Evolutionary conservation across 1,284 basidiomycete species (phyloP), one percentile per base, ranked within the genome.

Genomic region (Sparassis latifolia): DNA sequence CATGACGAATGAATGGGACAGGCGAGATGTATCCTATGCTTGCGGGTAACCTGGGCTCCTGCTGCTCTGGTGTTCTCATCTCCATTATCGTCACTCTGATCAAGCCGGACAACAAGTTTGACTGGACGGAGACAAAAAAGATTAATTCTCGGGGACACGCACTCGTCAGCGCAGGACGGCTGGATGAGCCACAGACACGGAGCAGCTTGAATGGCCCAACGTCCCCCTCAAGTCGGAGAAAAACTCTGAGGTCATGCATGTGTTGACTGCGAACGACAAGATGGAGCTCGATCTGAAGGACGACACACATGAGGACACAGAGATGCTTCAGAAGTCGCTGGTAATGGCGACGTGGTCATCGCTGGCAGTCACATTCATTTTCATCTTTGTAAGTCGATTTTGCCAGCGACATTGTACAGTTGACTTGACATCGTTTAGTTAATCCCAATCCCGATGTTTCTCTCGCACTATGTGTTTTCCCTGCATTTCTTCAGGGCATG

Each of bases 391-490:
- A 40, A 47, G 46, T 31, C 20, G 28, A 10, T 5, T 9, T 5
- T 27, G 33, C 44, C 12, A 5, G 5, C 5, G 10, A 35, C 27
- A 5, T 5, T 7, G 30, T 27, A 33, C 32, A 32, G 7, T 33
- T 10, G 43, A 5, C 32, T 9, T 7, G 6, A 32, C 29, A 28
- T 49, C 33, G 3, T 32, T 9, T 6, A 49, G 44, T 44, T 52
- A 5, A 52, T 52, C 10, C 51, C 51, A 2, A 45, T 52, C 12
- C 51, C 51, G 32, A 38, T 52, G 37, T 52, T 49, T 35, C 37
- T 52, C 27, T 49, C 51, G 38, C 37, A 46, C 41, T 52, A 52
- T 47, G 33, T 52, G 10, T 52, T 52, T 33, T 52, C 51, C 27
- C 44, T 42, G 28, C 42, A 46, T 37, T 52, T 52, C 44, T 52